phyloP scores from a whole-genome alignment of 2,329 filamentous ascomycete genomes.

The Neonectria ditissima region DNA sequence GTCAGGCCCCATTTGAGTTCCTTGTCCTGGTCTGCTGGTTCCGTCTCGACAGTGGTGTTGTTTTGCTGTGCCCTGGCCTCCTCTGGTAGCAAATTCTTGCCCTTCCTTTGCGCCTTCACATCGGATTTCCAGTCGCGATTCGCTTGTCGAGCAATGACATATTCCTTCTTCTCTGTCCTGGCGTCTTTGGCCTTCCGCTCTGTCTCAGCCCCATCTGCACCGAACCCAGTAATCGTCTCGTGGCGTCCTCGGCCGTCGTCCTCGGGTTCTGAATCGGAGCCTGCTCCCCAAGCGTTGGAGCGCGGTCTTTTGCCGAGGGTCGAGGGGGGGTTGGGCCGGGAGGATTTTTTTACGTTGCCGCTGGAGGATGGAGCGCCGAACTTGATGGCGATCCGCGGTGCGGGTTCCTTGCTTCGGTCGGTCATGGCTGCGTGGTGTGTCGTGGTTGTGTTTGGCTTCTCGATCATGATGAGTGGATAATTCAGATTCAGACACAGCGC shows the following conservation, averaged over 20 bases:
- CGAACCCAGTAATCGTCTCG: constrained; percentile 64
- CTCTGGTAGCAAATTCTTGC: constrained; percentile 70
- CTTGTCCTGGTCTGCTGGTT: constrained; percentile 60
- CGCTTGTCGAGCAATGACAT: constrained; percentile 68
- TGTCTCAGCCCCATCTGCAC: constrained; percentile 57
- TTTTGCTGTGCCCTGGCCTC: constrained; percentile 62
- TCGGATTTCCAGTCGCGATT: constrained; percentile 75
- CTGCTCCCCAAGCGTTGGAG: constrained; percentile 55
- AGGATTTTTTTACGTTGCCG: constrained; percentile 44
- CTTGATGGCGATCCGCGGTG: constrained; percentile 61
- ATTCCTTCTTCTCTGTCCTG: constrained; percentile 50
- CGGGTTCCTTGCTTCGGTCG: constrained; percentile 45
- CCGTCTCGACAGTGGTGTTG: constrained; percentile 45
- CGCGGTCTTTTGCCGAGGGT: constrained; percentile 63
- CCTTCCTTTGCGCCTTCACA: constrained; percentile 57
- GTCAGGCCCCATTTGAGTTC: constrained; percentile 68
- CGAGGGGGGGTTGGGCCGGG: constrained; percentile 54
- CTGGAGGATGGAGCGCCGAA: constrained; percentile 52
- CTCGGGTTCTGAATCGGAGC: constrained; percentile 58
- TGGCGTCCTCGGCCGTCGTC: constrained; percentile 50
- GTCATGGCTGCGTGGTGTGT: constrained; percentile 31
- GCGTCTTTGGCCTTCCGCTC: constrained; percentile 50
- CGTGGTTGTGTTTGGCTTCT: background rate
- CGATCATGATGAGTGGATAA: background rate
- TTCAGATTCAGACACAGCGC: background rate